Percentiles rank a stretch among this genome's conserved stretches.
These are phyloP conservation scores for Kwoniella sp. DNA, from an alignment of 768 basidiomycete species.

Conservation along the genomic window DNA sequence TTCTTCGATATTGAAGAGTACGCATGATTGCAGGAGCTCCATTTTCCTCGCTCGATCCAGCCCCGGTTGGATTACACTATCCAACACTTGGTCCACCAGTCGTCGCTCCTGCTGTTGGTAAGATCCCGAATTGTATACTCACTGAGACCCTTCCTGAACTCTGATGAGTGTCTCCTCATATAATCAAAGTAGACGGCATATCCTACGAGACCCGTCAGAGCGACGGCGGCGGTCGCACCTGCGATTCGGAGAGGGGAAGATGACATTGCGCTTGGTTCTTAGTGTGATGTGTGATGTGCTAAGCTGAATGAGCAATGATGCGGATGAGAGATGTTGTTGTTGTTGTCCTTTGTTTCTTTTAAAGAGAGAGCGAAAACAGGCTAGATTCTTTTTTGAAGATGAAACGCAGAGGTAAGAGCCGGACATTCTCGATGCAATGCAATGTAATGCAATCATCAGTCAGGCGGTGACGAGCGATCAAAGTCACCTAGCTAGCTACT, in stretches of 20 bases:
- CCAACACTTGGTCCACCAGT: too few relatives aligned
- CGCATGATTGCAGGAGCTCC: too few relatives aligned
- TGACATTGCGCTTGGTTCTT: too few relatives aligned
- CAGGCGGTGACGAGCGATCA: slow-evolving; percentile 1
- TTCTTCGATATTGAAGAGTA: background rate
- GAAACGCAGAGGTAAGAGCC: too few relatives aligned
- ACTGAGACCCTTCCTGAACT: slow-evolving; percentile 88
- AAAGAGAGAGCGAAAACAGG: background rate
- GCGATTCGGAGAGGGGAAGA: slow-evolving; percentile 35
- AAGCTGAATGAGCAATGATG: too few relatives aligned
- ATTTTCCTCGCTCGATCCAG: too few relatives aligned
- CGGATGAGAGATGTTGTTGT: slow-evolving; percentile 10
- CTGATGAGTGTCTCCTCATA: slow-evolving; percentile 79
- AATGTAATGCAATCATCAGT: background rate
- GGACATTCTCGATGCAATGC: background rate
- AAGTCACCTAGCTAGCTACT: background rate
- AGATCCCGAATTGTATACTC: slow-evolving; percentile 54
- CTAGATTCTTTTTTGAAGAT: background rate
- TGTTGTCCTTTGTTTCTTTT: background rate
- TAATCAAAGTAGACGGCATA: slow-evolving; percentile 96
- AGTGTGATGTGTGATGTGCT: too few relatives aligned
- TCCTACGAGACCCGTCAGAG: slow-evolving; percentile 59
- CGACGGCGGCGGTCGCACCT: slow-evolving; percentile 46
- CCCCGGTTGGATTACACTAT: too few relatives aligned
- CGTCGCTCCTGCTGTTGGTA: too few relatives aligned